Conservation (phyloP, 129 eudicot genomes). For the Lactuca sativa region DNA sequence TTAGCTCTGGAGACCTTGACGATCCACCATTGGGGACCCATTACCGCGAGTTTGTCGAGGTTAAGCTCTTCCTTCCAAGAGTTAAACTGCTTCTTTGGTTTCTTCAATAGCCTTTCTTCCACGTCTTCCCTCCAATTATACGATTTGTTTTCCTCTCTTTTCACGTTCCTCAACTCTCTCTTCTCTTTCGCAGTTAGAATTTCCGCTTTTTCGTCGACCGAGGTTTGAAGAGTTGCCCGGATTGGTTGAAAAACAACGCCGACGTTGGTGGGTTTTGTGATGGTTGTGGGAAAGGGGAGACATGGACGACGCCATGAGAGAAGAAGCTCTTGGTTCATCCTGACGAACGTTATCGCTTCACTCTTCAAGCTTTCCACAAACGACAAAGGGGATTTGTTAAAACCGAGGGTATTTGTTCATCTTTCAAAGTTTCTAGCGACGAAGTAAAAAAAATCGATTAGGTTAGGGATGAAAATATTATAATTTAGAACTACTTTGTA, state of each 20-base stretch:
- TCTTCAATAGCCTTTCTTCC: conserved; percentile 64
- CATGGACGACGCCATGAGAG: conserved; percentile 64
- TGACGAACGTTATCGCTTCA: neutral
- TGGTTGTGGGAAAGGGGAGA: conserved; percentile 20
- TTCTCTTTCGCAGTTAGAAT: conserved; percentile 54
- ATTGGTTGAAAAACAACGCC: conserved; percentile 5
- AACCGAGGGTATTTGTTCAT: too few relatives aligned
- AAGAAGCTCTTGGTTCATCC: conserved; percentile 56
- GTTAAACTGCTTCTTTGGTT: conserved; percentile 53
- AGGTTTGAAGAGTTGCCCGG: conserved; percentile 33
- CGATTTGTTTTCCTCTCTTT: conserved; percentile 56
- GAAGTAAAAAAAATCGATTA: too few relatives aligned
- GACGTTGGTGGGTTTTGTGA: conserved; percentile 18
- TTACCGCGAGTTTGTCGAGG: conserved; percentile 56
- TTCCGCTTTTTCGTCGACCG: conserved; percentile 16
- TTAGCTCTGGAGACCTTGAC: conserved; percentile 63
- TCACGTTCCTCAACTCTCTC: conserved; percentile 61
- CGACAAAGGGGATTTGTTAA: too few relatives aligned
- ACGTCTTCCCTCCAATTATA: conserved; percentile 84
- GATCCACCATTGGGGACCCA: conserved; percentile 96
- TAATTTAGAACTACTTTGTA: too few relatives aligned
- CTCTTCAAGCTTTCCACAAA: too few relatives aligned
- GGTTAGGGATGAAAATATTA: too few relatives aligned
- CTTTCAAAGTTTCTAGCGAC: too few relatives aligned
- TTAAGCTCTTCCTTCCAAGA: conserved; percentile 88